These are phyloP conservation scores for Russula lepida DNA, from an alignment of 768 basidiomycete species.

Conservation along the genomic window DNA sequence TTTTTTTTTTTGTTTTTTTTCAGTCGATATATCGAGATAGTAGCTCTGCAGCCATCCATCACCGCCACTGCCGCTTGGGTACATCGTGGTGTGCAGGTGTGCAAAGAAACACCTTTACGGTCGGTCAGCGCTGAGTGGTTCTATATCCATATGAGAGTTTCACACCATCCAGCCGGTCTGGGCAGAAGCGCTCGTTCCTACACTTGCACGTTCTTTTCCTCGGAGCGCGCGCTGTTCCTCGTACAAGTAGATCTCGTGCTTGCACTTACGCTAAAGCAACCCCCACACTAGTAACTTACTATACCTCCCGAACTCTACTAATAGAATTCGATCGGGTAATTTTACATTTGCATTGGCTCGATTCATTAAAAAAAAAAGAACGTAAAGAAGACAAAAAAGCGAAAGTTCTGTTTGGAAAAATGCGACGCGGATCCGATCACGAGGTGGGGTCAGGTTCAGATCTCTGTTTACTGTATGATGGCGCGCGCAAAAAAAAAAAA, in stretches of 20 bases:
- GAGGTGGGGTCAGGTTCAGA: background rate
- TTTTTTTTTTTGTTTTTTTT: background rate
- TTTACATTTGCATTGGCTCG: no score
- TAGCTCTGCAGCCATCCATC: background rate
- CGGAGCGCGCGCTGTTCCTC: background rate
- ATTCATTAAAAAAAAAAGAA: background rate
- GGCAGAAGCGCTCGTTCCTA: background rate
- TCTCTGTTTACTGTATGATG: background rate
- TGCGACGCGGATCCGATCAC: conserved; percentile 4
- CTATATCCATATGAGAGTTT: background rate
- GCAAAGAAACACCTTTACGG: background rate
- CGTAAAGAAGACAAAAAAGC: background rate
- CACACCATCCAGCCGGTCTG: background rate
- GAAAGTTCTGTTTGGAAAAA: background rate
- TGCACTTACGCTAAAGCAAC: background rate
- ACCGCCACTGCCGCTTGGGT: conserved; percentile 15
- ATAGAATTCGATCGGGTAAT: background rate
- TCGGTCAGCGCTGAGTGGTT: background rate
- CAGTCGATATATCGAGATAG: background rate
- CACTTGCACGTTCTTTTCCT: background rate
- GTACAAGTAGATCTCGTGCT: background rate
- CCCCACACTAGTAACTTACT: no score
- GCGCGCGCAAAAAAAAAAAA: background rate
- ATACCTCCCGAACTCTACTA: background rate
- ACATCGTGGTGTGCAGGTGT: conserved; percentile 9